Evolutionary conservation across 345 rosid genomes (phyloP), one percentile per base, ranked within the genome.

Genomic region (Limnanthes douglasii): DNA sequence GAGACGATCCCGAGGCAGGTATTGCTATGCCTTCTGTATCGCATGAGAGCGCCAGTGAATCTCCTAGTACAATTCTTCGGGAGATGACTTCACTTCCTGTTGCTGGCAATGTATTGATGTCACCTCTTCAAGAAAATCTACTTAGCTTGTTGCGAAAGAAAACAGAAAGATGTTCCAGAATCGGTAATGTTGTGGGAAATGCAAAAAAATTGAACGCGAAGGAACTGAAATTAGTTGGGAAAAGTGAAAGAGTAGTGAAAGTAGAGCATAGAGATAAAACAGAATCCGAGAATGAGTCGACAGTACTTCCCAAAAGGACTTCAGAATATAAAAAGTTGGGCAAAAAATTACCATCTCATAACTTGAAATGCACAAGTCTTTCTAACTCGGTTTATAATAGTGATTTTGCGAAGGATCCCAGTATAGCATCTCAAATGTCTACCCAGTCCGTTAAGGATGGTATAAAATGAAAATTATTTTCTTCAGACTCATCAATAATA

Each of bases 61-160:
- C n/a, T n/a, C n/a, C n/a, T n/a, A n/a, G n/a, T n/a, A n/a, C n/a
- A n/a, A n/a, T n/a, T n/a, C n/a, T n/a, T n/a, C 72, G 79, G 96
- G 68, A 54, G 20, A 77, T 79, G 96, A 68, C 74, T 41, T 62
- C 72, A 26, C 39, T 53, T 46, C 59, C 52, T 6, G 64, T 76
- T 39, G 70, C 72, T 38, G 62, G 64, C 37, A 55, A 51, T 34
- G 53, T 25, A 37, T 43, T 80, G 37, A 31, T 77, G 57, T 85
- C 90, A 5, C 90, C 96, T 40, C 82, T 85, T 46, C 67, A 68
- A 48, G 73, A 65, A 7, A 59, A 51, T 56, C 59, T 80, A 28
- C 45, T 69, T 44, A 51, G 34, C n/a, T n/a, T n/a, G n/a, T n/a
- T 45, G 37, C 69, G 54, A 48, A 31, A 4, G 49, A 57, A 26